phyloP scores from a whole-genome alignment of 2,329 filamentous ascomycete species.

The Hypoxylon sp. region DNA sequence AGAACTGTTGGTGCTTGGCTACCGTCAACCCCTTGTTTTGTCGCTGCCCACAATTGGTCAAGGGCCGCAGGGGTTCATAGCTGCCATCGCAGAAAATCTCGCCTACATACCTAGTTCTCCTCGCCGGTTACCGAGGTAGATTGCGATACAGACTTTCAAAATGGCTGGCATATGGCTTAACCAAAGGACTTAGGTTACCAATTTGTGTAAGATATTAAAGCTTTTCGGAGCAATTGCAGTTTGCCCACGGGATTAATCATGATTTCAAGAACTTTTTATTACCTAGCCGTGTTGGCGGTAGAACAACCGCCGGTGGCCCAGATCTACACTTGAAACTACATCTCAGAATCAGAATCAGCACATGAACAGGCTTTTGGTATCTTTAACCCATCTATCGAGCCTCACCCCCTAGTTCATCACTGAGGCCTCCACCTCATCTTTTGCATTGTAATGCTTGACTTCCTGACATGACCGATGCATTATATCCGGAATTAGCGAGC shows the following conservation, averaged over 20 bases:
- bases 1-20: constrained; percentile 37
- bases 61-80: constrained; percentile 9
- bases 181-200: not conserved
- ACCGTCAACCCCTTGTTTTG: constrained; percentile 29
- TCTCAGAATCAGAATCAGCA: constrained; percentile 20
- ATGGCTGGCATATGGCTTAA: not conserved
- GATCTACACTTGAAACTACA: constrained; percentile 38
- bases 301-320: constrained; percentile 13
- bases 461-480: constrained; percentile 11
- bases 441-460: constrained; percentile 8
- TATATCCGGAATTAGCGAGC: constrained; percentile 25
- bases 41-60: constrained; percentile 26
- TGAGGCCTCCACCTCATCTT: constrained; percentile 27
- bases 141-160: not conserved
- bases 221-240: not conserved
- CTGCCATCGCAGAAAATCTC: constrained; percentile 9
- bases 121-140: not conserved
- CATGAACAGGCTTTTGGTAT: constrained; percentile 24
- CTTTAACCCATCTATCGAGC: constrained; percentile 19
- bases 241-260: not conserved
- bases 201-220: not conserved
- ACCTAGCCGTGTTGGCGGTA: not conserved
- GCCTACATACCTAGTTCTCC: not conserved
- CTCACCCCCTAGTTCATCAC: constrained; percentile 10
- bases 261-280: constrained; percentile 1